A percentile compares a stretch with the other conserved stretches of the same genome.
Evolutionary conservation across 2,329 filamentous ascomycete genomes (phyloP).

Genomic region (Hawksworthiomyces lignivorus): DNA sequence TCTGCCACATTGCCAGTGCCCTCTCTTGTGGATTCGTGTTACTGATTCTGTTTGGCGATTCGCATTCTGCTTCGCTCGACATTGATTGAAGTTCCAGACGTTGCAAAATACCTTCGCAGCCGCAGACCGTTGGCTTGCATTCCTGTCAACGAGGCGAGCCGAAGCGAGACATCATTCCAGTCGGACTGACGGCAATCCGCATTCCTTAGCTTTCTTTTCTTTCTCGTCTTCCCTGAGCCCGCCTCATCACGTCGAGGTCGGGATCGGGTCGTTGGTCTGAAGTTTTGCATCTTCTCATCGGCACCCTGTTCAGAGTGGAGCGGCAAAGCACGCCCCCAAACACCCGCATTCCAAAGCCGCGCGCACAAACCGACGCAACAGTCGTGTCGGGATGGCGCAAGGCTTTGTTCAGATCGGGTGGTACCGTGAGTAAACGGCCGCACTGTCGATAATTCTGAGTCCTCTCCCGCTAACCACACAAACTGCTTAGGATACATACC

Average conservation of each 20-base stretch:
- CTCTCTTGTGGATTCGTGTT: conserved; percentile 4
- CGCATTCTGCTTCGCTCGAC: too few species aligned
- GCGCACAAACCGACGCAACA: conserved; percentile 2
- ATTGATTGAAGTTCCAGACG: background rate
- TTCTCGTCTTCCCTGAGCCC: background rate
- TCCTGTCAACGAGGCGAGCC: conserved; percentile 7
- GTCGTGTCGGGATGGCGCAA: conserved; percentile 20
- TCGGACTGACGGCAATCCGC: background rate
- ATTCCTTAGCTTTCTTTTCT: conserved; percentile 4
- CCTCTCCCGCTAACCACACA: background rate
- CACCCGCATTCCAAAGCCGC: conserved; percentile 6
- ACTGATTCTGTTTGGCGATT: too few species aligned
- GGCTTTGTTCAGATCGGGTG: conserved; percentile 38
- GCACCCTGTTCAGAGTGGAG: too few species aligned
- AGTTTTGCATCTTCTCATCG: conserved; percentile 1
- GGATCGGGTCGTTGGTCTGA: conserved; percentile 16
- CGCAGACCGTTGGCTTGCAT: conserved; percentile 4
- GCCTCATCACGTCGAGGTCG: conserved; percentile 17
- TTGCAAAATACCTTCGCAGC: background rate
- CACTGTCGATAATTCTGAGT: too few species aligned
- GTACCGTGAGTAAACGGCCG: conserved; percentile 34
- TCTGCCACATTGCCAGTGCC: background rate
- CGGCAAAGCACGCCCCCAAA: too few species aligned
- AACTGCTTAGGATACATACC: conserved; percentile 49
- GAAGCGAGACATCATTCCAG: conserved; percentile 5